Conservation (phyloP, 768 basidiomycete species). For the Leccinum aurantiacum region DNA sequence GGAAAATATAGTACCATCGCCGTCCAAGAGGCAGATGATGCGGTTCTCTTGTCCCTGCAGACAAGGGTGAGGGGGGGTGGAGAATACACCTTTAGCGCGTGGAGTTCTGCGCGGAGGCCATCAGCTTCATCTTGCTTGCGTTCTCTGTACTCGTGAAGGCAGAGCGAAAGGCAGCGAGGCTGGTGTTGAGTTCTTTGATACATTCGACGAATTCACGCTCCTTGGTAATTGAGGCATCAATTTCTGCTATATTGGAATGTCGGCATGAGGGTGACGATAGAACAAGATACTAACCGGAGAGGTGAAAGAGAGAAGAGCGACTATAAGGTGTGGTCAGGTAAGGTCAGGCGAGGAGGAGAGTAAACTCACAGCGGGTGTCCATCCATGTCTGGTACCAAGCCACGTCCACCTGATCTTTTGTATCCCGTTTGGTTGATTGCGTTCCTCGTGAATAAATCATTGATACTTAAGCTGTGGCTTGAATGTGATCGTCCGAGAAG, state of each 20-base stretch:
- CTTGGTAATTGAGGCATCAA: constrained; percentile 25
- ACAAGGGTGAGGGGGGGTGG: neutral
- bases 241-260: constrained; percentile 26
- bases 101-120: constrained; percentile 27
- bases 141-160: constrained; percentile 28
- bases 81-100: constrained; percentile 25
- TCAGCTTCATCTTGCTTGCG: constrained; percentile 14
- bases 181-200: constrained; percentile 27
- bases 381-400: constrained; percentile 13
- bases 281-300: constrained; percentile 7
- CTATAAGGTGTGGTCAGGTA: neutral
- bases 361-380: constrained; percentile 16
- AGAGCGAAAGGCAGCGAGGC: constrained; percentile 23
- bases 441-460: constrained; percentile 57
- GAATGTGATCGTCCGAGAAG: constrained; percentile 63
- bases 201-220: constrained; percentile 22
- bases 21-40: constrained; percentile 55
- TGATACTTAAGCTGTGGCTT: constrained; percentile 61
- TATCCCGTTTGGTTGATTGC: constrained; percentile 72
- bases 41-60: constrained; percentile 33
- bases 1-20: constrained; percentile 62
- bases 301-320: neutral
- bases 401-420: constrained; percentile 63
- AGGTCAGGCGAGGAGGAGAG: no score
- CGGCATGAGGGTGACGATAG: neutral